Evolutionary conservation across 2,329 filamentous ascomycete genomes (phyloP).

Genomic region (Stachybotrys echinatus): DNA sequence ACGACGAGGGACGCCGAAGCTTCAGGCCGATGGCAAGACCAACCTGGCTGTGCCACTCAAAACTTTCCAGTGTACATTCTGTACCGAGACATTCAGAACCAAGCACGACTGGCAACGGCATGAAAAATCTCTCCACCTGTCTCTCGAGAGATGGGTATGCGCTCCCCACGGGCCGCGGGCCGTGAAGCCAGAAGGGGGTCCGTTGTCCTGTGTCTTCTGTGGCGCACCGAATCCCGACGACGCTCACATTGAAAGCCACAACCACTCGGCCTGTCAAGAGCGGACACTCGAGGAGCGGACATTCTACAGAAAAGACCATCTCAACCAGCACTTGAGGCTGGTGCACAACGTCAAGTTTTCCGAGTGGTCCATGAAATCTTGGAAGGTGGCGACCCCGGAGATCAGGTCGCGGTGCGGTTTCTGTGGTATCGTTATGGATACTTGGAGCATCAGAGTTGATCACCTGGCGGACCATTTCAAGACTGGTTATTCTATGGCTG

Average conservation of each 20-base stretch:
- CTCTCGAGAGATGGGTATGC: slow-evolving; percentile 62
- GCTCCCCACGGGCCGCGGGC: slow-evolving; percentile 51
- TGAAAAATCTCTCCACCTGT: slow-evolving; percentile 62
- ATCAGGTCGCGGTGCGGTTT: slow-evolving; percentile 62
- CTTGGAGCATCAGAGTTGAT: slow-evolving; percentile 55
- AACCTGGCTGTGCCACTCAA: slow-evolving; percentile 39
- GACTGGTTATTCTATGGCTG: slow-evolving; percentile 59
- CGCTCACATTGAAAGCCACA: slow-evolving; percentile 53
- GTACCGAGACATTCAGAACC: slow-evolving; percentile 61
- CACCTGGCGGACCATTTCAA: slow-evolving; percentile 66
- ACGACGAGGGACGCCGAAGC: slow-evolving; percentile 32
- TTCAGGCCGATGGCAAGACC: slow-evolving; percentile 25
- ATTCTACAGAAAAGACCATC: slow-evolving; percentile 62
- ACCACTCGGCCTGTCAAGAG: slow-evolving; percentile 61
- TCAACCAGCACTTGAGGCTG: slow-evolving; percentile 60
- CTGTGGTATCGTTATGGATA: slow-evolving; percentile 57
- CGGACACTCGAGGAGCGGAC: slow-evolving; percentile 56
- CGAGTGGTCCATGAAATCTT: slow-evolving; percentile 60
- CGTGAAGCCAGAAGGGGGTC: slow-evolving; percentile 54
- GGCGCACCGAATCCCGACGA: slow-evolving; percentile 49
- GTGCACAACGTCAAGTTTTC: slow-evolving; percentile 58
- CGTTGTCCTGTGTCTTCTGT: slow-evolving; percentile 55
- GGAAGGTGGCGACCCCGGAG: slow-evolving; percentile 55
- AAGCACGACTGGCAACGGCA: slow-evolving; percentile 69
- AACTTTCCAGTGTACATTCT: slow-evolving; percentile 64